Base-by-base conservation (phyloP, 495 filamentous ascomycete genomes). In the Aspergillus bertholletiae region DNA sequence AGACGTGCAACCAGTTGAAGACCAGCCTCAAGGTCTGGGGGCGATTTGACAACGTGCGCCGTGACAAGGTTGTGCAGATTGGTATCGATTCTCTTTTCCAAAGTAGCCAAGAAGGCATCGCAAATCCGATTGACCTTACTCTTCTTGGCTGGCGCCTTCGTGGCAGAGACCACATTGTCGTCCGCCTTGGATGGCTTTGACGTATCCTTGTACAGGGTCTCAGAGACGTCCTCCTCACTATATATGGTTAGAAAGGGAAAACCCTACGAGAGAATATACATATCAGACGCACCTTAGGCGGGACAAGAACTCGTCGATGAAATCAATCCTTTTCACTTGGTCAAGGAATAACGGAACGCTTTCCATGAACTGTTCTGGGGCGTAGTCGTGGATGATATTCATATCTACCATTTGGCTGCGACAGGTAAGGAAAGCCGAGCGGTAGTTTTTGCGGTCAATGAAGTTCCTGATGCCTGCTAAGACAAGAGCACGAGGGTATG, bases 341-440 rank as follows among this genome's bases (percentile, higher is more conserved):
- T 92, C 84, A 41, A 97, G 75, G 68, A 98, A 95, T 2, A 92
- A 58, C 7, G 72, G 73, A 27, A 96, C 78, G 57, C 83, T 87
- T 12, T 80, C 75, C 71, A 96, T 77, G 63, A 98, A 96, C 56
- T 94, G 88, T 40, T 83, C 74, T 0, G 92, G 90, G 7, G 81
- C 82, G 74, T 97, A 87, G 66, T 98, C 94, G 66, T 96, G 92
- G n/a, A 98, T 75, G 50, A 98, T 93, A 64, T 97, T 98, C 86
- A 97, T 90, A 64, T 98, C 94, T 3, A 98, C 94, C 56, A 94
- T 83, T 65, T 97, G 95, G 48, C 85, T 91, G 28, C 94, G 84
- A 66, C 94, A 98, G 35, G 87, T 84, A 23, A 89, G 72, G 66
- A 96, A 98, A 2, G 94, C 94, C 51, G 79, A 82, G 43, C 78